Evolutionary conservation across 2,329 filamentous ascomycete species (phyloP), one percentile per base, ranked within the genome.

Genomic region (Colletotrichum kahawae): DNA sequence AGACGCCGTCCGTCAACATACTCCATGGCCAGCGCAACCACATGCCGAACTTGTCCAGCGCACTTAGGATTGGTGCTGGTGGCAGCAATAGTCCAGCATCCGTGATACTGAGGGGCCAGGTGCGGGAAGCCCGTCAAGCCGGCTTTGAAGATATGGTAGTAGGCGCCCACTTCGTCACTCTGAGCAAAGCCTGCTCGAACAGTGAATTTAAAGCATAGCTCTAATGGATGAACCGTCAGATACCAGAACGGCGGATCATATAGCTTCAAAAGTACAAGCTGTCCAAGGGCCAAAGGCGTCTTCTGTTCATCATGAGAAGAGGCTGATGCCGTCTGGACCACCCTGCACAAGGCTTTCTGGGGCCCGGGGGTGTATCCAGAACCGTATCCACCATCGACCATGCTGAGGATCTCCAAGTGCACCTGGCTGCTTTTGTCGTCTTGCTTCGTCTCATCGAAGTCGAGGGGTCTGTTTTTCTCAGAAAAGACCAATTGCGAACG

Each of bases 291-390:
- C 0, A 51, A 48, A 3, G 31, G 4, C 29, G 57, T 27, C 0
- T 73, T 18, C 66, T 27, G 34, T 1, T 70, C 2, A 0, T 34
- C 16, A 4, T 2, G 5, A 1, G 59, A 29, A 7, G 48, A 18
- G 16, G 51, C 1, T 16, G 36, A 31, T 13, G 71, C 66, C 27
- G 48, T 14, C 3, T 12, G 5, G 66, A 70, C 16, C 12, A 74
- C 71, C 10, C 24, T n/a, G 16, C 71, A 74, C 33, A 70, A 8
- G 29, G 59, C 12, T 9, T 74, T 74, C 34, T 70, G 67, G 3
- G 71, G 34, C 2, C 67, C 66, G 10, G 48, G 48, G 1, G 1
- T n/a, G 21, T 70, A 64, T 29, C 7, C 8, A 5, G 2, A 3
- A 27, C 27, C 62, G 2, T 21, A 31, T 12, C 4, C 18, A 14